phyloP scores from a whole-genome alignment of 2,329 filamentous ascomycete genomes.

The Alternaria arbusti region DNA sequence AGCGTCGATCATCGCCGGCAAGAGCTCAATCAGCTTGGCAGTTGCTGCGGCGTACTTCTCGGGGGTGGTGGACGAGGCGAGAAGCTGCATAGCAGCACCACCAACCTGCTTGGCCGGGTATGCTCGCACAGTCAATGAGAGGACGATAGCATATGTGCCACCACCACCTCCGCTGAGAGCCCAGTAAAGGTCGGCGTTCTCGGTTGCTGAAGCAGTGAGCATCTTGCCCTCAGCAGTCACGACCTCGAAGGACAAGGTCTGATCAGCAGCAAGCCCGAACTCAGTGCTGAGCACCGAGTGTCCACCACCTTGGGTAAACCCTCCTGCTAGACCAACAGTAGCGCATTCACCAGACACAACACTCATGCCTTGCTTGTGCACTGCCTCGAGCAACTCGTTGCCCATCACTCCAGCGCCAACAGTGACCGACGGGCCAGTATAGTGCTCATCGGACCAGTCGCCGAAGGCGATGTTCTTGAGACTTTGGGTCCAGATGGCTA shows the following conservation, averaged over 20 bases:
- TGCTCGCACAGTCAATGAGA: slow-evolving; percentile 39
- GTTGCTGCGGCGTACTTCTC: slow-evolving; percentile 20
- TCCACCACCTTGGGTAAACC: slow-evolving; percentile 41
- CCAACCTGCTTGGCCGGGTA: slow-evolving; percentile 25
- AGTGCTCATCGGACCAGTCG: slow-evolving; percentile 27
- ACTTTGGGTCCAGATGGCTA: slow-evolving; percentile 40
- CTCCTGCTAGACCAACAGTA: slow-evolving; percentile 44
- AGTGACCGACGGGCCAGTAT: slow-evolving; percentile 34
- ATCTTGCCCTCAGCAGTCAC: slow-evolving; percentile 39
- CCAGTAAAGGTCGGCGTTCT: slow-evolving; percentile 47
- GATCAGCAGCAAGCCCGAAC: slow-evolving; percentile 40
- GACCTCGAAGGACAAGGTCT: slow-evolving; percentile 39
- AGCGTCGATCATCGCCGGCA: slow-evolving; percentile 29
- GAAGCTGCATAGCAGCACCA: slow-evolving; percentile 30
- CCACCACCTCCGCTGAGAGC: slow-evolving; percentile 43
- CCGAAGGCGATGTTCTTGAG: slow-evolving; percentile 31
- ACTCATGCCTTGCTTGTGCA: slow-evolving; percentile 21
- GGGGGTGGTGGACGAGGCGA: slow-evolving; percentile 21
- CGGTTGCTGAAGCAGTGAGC: slow-evolving; percentile 33
- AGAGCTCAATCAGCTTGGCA: slow-evolving; percentile 17
- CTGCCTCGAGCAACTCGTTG: slow-evolving; percentile 30
- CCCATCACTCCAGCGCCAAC: slow-evolving; percentile 38
- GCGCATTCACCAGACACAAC: slow-evolving; percentile 41
- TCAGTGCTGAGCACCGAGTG: slow-evolving; percentile 29
- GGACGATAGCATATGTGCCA: slow-evolving; percentile 40